These are phyloP conservation scores for Zalerion maritima DNA, from an alignment of 495 filamentous ascomycete genomes.

Conservation along the genomic window DNA sequence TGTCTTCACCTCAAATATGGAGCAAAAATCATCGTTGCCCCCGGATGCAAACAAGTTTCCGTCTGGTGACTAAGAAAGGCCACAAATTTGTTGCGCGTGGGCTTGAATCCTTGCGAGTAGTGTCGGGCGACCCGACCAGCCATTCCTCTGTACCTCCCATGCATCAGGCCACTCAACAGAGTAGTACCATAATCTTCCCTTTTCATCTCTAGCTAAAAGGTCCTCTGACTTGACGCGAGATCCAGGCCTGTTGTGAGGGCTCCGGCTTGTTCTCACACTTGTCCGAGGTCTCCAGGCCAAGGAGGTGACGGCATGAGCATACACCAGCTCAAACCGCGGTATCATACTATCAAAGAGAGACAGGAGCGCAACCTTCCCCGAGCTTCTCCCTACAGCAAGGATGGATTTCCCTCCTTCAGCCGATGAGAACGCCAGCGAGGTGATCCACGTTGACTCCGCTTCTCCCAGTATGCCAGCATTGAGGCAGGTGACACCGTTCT, in stretches of 20 bases:
- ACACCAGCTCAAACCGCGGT: conserved; percentile 59
- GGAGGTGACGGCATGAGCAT: conserved; percentile 59
- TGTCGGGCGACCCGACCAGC: conserved; percentile 65
- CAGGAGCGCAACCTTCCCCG: conserved; percentile 41
- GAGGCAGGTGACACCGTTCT: conserved; percentile 33
- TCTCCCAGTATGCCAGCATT: conserved; percentile 16
- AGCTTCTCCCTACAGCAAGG: conserved; percentile 68
- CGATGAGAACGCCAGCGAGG: conserved; percentile 80
- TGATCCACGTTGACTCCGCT: conserved; percentile 39
- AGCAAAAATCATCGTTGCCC: conserved; percentile 83
- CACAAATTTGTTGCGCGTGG: conserved; percentile 85
- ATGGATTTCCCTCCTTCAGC: conserved; percentile 60
- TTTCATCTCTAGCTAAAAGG: conserved; percentile 75
- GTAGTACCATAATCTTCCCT: conserved; percentile 79
- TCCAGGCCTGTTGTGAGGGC: conserved; percentile 15
- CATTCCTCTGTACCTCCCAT: conserved; percentile 37
- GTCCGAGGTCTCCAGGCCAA: conserved; percentile 49
- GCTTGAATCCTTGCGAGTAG: conserved; percentile 61
- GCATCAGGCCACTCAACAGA: conserved; percentile 68
- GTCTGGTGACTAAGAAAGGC: conserved; percentile 72
- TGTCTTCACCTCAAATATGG: conserved; percentile 57
- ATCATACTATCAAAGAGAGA: conserved; percentile 29
- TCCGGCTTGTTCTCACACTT: conserved; percentile 26
- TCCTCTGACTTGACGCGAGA: conserved; percentile 50
- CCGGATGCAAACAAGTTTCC: conserved; percentile 70